These are phyloP conservation scores for Pezizomycotina sp. DNA, from an alignment of 2,329 filamentous ascomycete genomes.

Conservation along the genomic window DNA sequence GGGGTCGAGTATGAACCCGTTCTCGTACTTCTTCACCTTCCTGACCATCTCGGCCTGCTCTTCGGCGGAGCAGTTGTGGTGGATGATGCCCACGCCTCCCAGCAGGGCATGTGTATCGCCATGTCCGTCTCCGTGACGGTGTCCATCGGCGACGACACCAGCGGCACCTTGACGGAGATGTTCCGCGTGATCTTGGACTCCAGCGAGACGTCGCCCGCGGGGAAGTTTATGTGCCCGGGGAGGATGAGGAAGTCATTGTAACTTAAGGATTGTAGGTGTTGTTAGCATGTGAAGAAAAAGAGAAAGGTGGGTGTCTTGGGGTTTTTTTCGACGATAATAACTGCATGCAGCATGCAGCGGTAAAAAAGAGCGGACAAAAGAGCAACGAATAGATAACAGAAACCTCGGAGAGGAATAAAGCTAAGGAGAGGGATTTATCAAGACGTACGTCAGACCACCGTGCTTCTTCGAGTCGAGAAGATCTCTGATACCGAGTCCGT, in stretches of 20 bases:
- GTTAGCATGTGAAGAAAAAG: neutral
- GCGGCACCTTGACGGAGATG: conserved; percentile 88
- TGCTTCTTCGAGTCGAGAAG: conserved; percentile 82
- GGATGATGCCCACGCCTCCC: conserved; percentile 81
- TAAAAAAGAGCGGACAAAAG: neutral
- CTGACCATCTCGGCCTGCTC: conserved; percentile 97
- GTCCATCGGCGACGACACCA: conserved; percentile 97
- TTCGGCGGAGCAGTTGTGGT: conserved; percentile 98
- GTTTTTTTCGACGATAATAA: too few species aligned
- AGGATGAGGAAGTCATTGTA: conserved; percentile 88
- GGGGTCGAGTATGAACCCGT: conserved; percentile 94
- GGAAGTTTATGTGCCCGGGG: conserved; percentile 95
- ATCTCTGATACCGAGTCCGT: conserved; percentile 75
- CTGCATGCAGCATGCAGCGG: too few species aligned
- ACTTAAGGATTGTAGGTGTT: conserved; percentile 6
- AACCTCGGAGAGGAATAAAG: conserved; percentile 1
- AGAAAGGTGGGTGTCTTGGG: too few species aligned
- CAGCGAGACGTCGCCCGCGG: conserved; percentile 71
- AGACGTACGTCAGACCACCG: conserved; percentile 72
- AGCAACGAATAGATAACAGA: conserved; percentile 2
- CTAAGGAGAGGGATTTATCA: too few species aligned
- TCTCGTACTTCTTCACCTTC: conserved; percentile 98
- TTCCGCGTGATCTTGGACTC: conserved; percentile 90
- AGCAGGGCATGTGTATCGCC: conserved; percentile 92
- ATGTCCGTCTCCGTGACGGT: conserved; percentile 98